Base-by-base conservation (phyloP, 225 moss, liverwort and hornwort species). In the Physcomitrium patens region DNA sequence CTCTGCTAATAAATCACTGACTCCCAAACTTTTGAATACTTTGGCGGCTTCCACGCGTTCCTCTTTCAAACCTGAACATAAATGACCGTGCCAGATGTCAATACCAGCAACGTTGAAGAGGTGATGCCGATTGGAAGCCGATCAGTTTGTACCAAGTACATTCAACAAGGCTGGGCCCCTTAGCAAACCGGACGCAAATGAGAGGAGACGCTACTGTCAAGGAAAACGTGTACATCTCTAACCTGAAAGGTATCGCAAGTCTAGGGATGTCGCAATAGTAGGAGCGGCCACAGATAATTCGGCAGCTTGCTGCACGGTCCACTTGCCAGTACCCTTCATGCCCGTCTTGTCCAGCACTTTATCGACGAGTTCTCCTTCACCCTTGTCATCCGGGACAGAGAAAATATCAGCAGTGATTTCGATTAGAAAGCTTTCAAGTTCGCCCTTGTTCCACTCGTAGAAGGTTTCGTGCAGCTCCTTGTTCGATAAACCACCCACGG, bases 281-380 rank as follows among this genome's bases (percentile, higher is more conserved):
- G 95, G 95, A 9, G 89, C 78, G 22, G 95, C 95, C 0, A 95
- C 72, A 1, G 92, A 89, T n/a, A 95, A 80, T 82, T 95, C 92
- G 0, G 95, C 95, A 4, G 88, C 95, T 68, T 95, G 95, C 76
- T 95, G 95, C 65, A 95, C 95, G n/a, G 95, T 93, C 95, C 92
- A 95, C 77, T 92, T 95, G 4, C 95, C 92, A 0, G 95, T 95
- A 1, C 95, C 95, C 86, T 95, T 95, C 83, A 91, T 91, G 12
- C 92, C 95, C 31, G 92, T 95, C 76, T 93, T 95, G 69, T 95
- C 95, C 8, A 95, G 79, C 9, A 95, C 87, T 79, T 92, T 92
- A 64, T 95, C 92, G 5, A 95, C 83, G 14, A 95, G 89, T 75
- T 95, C 86, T 2, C 91, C 92, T 1, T 93, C 63, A 9, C 81